Base-by-base conservation (phyloP, 345 rosid genomes). In the Lenwebbia sp. region DNA sequence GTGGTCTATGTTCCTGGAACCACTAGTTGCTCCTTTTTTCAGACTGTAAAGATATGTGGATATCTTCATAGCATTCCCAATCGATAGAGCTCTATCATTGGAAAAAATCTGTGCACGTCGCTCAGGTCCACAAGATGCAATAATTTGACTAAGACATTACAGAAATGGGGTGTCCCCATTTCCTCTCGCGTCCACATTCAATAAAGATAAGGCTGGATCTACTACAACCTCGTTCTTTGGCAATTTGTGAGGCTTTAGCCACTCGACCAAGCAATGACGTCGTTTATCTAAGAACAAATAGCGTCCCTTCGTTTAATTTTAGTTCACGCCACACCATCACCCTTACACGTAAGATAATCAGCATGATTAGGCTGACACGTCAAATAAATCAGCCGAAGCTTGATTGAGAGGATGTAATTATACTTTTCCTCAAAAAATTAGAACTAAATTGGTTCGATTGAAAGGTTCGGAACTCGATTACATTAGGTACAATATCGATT, bases 401-500 rank as follows among this genome's bases (percentile, higher is more conserved):
- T 11, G 15, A 12, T 3, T 3, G 0, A 57, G 15, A 0, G 2
- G 0, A 26, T 7, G 5, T 57, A 6, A 26, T 26, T 12, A 26
- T 15, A 57, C 30, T 26, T 57, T 52, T 57, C 3, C 1, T 26
- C 1, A 12, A 26, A 26, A 5, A 57, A 0, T 26, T 57, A 0
- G 6, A 0, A 57, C 5, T 26, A 5, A 57, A 57, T 12, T 26
- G 15, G 0, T 57, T 26, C 0, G 1, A 11, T 57, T 23, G 0
- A 26, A 57, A 57, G 0, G 3, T 12, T 57, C 8, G 26, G 6
- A 0, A 57, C 0, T 57, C 30, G 13, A 26, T 5, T 57, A 26
- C 1, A 5, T 11, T 57, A 0, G 10, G 0, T 26, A 57, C 2
- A 25, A 57, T 57, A 25, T 0, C 0, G 2, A 1, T 4, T 26